Conservation (phyloP, 495 filamentous ascomycete species). For the Pseudotulostoma volvatum region DNA sequence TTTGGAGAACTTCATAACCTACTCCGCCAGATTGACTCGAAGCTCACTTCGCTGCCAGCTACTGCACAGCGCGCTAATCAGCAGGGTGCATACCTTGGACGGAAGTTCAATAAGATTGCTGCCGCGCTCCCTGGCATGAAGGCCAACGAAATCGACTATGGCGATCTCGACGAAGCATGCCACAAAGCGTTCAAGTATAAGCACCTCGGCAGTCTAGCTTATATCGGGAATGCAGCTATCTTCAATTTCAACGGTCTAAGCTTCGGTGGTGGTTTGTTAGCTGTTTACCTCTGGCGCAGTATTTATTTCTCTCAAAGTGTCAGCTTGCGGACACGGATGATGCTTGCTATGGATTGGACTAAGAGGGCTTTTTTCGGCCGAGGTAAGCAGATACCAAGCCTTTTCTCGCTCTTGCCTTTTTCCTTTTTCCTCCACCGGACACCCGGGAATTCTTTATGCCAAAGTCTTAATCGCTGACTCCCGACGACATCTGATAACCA, state of each 20-base stretch:
- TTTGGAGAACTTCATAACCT: constrained; percentile 84
- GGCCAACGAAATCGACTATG: constrained; percentile 68
- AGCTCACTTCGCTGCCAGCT: constrained; percentile 70
- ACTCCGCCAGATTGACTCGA: constrained; percentile 76
- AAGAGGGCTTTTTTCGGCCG: constrained; percentile 91
- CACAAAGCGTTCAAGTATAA: constrained; percentile 94
- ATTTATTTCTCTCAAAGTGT: constrained; percentile 98
- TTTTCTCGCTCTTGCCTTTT: no score
- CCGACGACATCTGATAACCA: no score
- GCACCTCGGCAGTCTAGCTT: constrained; percentile 83
- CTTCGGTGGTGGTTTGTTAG: constrained; percentile 72
- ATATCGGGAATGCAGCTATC: constrained; percentile 89
- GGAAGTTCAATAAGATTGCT: constrained; percentile 87
- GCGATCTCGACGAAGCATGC: constrained; percentile 80
- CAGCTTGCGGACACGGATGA: constrained; percentile 68
- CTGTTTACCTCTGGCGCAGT: constrained; percentile 91
- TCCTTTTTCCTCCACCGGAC: no score
- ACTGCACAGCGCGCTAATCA: constrained; percentile 97
- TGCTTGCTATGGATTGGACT: constrained; percentile 97
- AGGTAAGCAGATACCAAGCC: no score
- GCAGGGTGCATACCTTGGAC: constrained; percentile 84
- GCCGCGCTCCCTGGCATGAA: constrained; percentile 57
- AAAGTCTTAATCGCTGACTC: no score
- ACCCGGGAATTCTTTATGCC: no score
- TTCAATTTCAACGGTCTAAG: constrained; percentile 75